phyloP scores from a whole-genome alignment of 305 asterid species.

The Fraxinus floribunda region DNA sequence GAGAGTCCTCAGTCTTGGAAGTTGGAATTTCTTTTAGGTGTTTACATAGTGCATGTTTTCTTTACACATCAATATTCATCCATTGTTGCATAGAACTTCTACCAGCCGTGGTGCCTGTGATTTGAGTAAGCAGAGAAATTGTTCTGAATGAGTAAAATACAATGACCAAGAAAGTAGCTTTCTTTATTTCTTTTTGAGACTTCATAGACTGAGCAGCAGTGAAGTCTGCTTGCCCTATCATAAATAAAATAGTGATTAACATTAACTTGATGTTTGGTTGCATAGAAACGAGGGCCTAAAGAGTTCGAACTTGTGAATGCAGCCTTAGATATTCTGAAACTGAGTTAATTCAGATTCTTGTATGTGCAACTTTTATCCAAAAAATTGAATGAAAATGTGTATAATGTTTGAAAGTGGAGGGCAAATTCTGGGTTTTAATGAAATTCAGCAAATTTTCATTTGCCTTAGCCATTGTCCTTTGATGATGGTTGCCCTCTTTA shows the following conservation, averaged over 20 bases:
- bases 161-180: neutral
- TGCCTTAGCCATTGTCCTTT: neutral
- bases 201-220: neutral
- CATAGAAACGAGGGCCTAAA: neutral
- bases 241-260: neutral
- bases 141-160: neutral
- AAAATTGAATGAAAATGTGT: neutral
- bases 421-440: neutral
- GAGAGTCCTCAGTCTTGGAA: no score
- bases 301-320: neutral
- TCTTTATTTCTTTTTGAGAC: neutral
- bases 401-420: neutral
- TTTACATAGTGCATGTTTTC: neutral
- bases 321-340: neutral
- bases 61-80: neutral
- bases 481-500: neutral
- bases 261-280: neutral
- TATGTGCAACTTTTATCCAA: neutral
- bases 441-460: neutral
- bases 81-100: neutral
- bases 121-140: neutral
- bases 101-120: neutral
- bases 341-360: neutral
- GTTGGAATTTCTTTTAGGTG: no score
- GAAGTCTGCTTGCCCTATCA: neutral